Conservation (phyloP, 371 early-diverging fungal species). For the Nematocida sp. region DNA sequence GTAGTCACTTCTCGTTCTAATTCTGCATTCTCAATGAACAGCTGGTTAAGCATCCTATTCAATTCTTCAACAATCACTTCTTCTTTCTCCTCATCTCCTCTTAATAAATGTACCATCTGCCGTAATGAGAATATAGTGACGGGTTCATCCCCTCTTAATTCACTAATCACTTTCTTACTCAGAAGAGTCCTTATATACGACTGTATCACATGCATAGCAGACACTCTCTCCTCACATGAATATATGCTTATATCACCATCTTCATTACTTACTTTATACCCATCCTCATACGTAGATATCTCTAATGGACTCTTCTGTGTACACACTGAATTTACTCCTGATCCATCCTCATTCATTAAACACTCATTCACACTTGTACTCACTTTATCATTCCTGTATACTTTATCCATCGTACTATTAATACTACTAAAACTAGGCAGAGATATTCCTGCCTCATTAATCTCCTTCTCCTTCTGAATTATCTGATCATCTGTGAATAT, state of each 20-base stretch:
- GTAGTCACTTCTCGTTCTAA: conserved; percentile 78
- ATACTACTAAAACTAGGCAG: conserved; percentile 64
- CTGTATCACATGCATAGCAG: conserved; percentile 74
- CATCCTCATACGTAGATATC: background rate
- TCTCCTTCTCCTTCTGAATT: conserved; percentile 62
- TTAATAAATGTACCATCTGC: conserved; percentile 17
- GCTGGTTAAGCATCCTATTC: conserved; percentile 71
- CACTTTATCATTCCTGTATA: background rate
- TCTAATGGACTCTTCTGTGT: background rate
- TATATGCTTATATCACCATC: too few relatives aligned
- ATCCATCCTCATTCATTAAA: background rate
- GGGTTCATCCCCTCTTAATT: background rate
- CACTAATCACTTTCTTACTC: background rate
- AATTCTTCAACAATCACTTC: conserved; percentile 59
- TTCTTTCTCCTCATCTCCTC: conserved; percentile 71
- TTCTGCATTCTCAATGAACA: conserved; percentile 79
- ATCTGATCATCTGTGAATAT: conserved; percentile 64
- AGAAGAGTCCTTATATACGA: conserved; percentile 57
- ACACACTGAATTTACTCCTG: background rate
- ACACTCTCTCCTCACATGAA: background rate
- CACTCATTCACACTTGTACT: background rate
- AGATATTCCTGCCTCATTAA: conserved; percentile 55
- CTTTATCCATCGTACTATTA: background rate
- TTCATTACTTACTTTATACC: background rate
- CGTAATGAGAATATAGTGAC: conserved; percentile 33